phyloP scores from a whole-genome alignment of 1,284 basidiomycete genomes.

The Pyrrhoderma lamaoense region DNA sequence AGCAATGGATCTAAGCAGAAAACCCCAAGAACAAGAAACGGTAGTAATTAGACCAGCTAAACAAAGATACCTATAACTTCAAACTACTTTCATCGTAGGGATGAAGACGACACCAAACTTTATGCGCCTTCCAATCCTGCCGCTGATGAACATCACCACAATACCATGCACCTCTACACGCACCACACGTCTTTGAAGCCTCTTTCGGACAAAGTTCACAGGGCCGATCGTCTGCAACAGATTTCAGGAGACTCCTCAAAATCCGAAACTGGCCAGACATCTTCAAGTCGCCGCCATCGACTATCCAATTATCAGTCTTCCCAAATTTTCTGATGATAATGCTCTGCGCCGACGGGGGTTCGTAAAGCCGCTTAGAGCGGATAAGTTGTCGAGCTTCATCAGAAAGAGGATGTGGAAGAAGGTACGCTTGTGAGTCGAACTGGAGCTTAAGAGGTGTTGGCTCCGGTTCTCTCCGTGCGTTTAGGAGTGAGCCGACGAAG shows the following conservation, averaged over 20 bases:
- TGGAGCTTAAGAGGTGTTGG: slow-evolving; percentile 15
- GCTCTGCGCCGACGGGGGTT: slow-evolving; percentile 4
- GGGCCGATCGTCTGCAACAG: slow-evolving; percentile 8
- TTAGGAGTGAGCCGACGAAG: slow-evolving; percentile 15
- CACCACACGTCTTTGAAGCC: slow-evolving; percentile 15
- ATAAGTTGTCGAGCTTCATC: slow-evolving; percentile 15
- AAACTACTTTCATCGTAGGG: too few relatives aligned
- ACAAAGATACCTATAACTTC: too few relatives aligned
- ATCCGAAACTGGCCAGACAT: neutral
- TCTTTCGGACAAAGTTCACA: slow-evolving; percentile 13
- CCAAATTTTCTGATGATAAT: slow-evolving; percentile 10
- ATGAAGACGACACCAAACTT: slow-evolving; percentile 14
- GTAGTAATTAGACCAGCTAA: too few relatives aligned
- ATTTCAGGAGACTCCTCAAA: slow-evolving; percentile 8
- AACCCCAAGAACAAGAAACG: too few relatives aligned
- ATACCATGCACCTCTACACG: slow-evolving; percentile 16
- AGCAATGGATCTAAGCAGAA: too few relatives aligned
- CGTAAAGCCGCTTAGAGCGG: slow-evolving; percentile 16
- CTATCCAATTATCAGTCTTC: slow-evolving; percentile 15
- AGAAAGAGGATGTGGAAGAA: slow-evolving; percentile 12
- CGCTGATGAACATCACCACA: slow-evolving; percentile 16
- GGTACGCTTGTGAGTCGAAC: slow-evolving; percentile 10
- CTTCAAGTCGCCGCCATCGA: neutral
- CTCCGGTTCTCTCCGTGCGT: slow-evolving; percentile 11
- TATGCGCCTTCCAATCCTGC: slow-evolving; percentile 14